Base-by-base conservation (phyloP, 257 asterid genomes). In the Nicotiana sylvestris region DNA sequence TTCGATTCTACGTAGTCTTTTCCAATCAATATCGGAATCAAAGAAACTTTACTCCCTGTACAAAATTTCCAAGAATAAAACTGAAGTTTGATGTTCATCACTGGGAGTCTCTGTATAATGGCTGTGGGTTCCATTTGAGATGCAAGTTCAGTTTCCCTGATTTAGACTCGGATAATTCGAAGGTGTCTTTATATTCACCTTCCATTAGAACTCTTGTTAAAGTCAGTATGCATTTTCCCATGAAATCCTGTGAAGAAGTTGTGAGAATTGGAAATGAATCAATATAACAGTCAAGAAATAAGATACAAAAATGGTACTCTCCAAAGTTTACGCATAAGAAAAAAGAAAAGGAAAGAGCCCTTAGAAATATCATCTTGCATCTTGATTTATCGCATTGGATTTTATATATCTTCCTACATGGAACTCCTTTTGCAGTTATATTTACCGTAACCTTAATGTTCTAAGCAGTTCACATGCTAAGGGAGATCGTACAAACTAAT, bases 141-240 rank as follows among this genome's bases (percentile, higher is more conserved):
- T 90, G 90, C 88, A 96, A 69, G 78, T 78, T 87, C n/a, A 96
- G 82, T 88, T 82, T 94, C 74, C 98, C 99, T 1, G 88, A 69
- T 67, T 88, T 85, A 17, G 97, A 72, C 46, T 93, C 94, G 3
- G 93, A 97, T 21, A 96, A 25, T 8, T 82, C 77, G 58, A 90
- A 92, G 15, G 78, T 68, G 32, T 92, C 97, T 2, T 88, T 87
- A 4, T 87, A 77, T 83, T 94, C 98, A 33, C 97, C 95, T 35
- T 96, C 98, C 39, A 92, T 39, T 68, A 96, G 84, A 27, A 87
- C 91, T 84, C 97, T 87, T 0, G 97, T 93, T 25, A 96, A 90
- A 43, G 99, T 96, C 96, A 93, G 86, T 15, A 91, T 88, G 93
- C 98, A 93, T 83, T 90, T 87, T 81, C 99, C 99, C 90, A 96